These are phyloP conservation scores for Pythium sp. DNA, from an alignment of 352 stramenopile genomes.

Conservation along the genomic window DNA sequence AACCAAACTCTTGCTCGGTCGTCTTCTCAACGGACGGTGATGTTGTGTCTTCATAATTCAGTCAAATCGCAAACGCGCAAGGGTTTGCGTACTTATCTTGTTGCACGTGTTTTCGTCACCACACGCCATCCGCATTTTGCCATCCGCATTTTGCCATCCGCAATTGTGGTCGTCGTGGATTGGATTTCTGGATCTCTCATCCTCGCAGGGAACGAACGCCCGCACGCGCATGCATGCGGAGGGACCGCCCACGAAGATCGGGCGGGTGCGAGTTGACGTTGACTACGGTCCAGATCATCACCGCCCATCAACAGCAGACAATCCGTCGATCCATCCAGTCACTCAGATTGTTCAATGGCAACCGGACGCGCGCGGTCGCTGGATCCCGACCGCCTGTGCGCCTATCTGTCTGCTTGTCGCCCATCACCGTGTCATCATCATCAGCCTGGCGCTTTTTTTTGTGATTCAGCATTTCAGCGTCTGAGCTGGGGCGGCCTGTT, in stretches of 20 bases:
- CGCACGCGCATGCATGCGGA: not conserved
- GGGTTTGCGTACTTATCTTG: no score
- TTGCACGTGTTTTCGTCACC: not conserved
- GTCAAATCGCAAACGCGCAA: no score
- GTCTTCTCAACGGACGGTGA: constrained; percentile 38
- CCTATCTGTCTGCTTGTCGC: not conserved
- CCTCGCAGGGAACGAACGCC: not conserved
- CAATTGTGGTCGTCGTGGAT: not conserved
- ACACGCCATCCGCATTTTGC: not conserved
- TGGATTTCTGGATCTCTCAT: not conserved
- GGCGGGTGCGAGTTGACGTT: not conserved
- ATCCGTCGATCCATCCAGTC: not conserved
- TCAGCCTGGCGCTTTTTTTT: no score
- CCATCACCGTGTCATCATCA: not conserved
- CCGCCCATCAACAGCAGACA: not conserved
- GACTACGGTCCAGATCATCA: not conserved
- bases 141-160: no score
- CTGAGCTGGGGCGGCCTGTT: not conserved
- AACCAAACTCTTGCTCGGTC: constrained; percentile 34
- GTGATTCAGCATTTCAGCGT: not conserved
- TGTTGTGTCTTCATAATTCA: not conserved
- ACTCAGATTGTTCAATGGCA: no score
- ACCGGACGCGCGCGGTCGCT: no score
- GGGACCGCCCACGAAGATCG: not conserved
- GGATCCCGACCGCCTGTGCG: no score